Evolutionary conservation across 2,329 filamentous ascomycete species (phyloP).

Genomic region (Fusarium goolgardi): DNA sequence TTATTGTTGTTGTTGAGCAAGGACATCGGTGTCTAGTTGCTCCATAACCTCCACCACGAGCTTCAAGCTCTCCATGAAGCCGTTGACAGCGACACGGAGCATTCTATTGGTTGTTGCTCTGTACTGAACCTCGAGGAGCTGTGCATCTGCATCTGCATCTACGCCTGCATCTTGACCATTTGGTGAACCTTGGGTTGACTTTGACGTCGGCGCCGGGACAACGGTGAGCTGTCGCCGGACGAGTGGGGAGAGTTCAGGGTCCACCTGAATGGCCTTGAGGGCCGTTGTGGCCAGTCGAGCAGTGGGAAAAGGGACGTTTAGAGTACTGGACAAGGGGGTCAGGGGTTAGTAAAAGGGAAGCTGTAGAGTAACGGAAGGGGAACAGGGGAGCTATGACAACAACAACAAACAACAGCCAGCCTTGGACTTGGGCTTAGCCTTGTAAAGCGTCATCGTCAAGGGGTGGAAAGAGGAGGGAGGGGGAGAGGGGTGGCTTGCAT

Average conservation of each 20-base stretch:
- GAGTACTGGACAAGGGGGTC: slow-evolving; percentile 62
- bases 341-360: slow-evolving; percentile 25
- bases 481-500: slow-evolving; percentile 61
- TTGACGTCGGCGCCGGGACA: slow-evolving; percentile 48
- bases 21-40: slow-evolving; percentile 86
- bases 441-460: slow-evolving; percentile 28
- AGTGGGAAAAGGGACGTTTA: slow-evolving; percentile 85
- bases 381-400: slow-evolving; percentile 20
- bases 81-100: slow-evolving; percentile 95
- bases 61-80: slow-evolving; percentile 90
- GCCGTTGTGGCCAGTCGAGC: slow-evolving; percentile 81
- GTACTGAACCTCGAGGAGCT: slow-evolving; percentile 79
- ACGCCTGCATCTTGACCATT: slow-evolving; percentile 25
- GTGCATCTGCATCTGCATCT: slow-evolving; percentile 43
- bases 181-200: slow-evolving; percentile 37
- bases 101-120: slow-evolving; percentile 93
- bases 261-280: slow-evolving; percentile 80
- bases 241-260: slow-evolving; percentile 87
- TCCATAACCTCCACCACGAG: slow-evolving; percentile 91
- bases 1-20: slow-evolving; percentile 56
- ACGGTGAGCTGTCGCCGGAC: slow-evolving; percentile 79
- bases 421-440: slow-evolving; percentile 20
- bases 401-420: slow-evolving; percentile 30
- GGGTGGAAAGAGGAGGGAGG: not conserved
- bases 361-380: not conserved